These are phyloP conservation scores for Acidomyces sp. DNA, from an alignment of 495 filamentous ascomycete genomes.

Conservation along the genomic window DNA sequence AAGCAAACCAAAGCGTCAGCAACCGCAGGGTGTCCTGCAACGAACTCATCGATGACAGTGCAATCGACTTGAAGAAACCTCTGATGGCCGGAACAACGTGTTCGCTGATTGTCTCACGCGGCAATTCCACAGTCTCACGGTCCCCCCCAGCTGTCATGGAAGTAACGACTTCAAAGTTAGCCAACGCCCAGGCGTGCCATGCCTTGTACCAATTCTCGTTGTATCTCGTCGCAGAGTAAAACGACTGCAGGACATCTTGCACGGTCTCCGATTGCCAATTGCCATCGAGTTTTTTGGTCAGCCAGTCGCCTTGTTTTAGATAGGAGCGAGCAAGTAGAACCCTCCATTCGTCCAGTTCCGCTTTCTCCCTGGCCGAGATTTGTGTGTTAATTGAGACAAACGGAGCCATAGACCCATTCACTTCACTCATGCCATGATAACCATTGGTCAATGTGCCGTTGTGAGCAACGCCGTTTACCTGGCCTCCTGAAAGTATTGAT, in stretches of 20 bases:
- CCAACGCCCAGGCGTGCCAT: slow-evolving; percentile 98
- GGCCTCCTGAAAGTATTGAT: slow-evolving; percentile 35
- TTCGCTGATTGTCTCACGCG: slow-evolving; percentile 53
- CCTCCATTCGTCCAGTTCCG: slow-evolving; percentile 43
- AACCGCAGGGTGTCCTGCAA: slow-evolving; percentile 89
- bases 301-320: slow-evolving; percentile 91
- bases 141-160: slow-evolving; percentile 51
- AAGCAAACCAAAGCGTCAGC: slow-evolving; percentile 89
- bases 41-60: slow-evolving; percentile 77
- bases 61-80: slow-evolving; percentile 92
- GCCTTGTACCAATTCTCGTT: slow-evolving; percentile 94
- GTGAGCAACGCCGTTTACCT: slow-evolving; percentile 28
- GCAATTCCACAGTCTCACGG: slow-evolving; percentile 43
- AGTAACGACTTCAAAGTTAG: slow-evolving; percentile 96
- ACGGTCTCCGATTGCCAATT: slow-evolving; percentile 73
- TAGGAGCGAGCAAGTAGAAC: slow-evolving; percentile 88
- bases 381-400: slow-evolving; percentile 15
- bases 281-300: slow-evolving; percentile 65
- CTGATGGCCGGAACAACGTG: slow-evolving; percentile 88
- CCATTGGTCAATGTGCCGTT: slow-evolving; percentile 34
- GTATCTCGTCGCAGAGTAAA: slow-evolving; percentile 79
- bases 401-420: slow-evolving; percentile 24
- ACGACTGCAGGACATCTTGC: slow-evolving; percentile 67
- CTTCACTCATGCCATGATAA: slow-evolving; percentile 42
- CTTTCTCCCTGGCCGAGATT: slow-evolving; percentile 17